Conservation (phyloP, 768 basidiomycete species). For the Lentinula edodes region DNA sequence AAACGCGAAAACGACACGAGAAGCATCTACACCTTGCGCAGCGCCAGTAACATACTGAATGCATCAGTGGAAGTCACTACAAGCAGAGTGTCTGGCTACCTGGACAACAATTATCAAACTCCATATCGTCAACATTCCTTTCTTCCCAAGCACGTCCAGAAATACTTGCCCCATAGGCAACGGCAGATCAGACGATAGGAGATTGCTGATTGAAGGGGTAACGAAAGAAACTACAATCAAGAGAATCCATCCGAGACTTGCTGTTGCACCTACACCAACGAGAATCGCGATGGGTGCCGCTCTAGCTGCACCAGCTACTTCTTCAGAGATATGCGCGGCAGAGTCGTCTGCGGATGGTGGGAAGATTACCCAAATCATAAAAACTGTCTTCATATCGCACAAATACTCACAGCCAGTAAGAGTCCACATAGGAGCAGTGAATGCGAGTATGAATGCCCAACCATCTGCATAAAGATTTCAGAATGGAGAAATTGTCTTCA, state of each 20-base stretch:
- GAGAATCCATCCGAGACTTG: constrained; percentile 60
- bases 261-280: constrained; percentile 54
- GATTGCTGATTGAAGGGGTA: constrained; percentile 44
- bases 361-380: background rate
- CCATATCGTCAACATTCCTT: constrained; percentile 71
- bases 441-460: constrained; percentile 70
- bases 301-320: constrained; percentile 56
- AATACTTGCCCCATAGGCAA: constrained; percentile 73
- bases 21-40: constrained; percentile 71
- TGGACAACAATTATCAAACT: constrained; percentile 61
- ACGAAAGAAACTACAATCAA: constrained; percentile 64
- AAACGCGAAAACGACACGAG: constrained; percentile 71
- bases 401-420: constrained; percentile 60
- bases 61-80: background rate
- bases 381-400: background rate
- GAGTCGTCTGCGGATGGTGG: constrained; percentile 45
- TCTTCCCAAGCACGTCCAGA: constrained; percentile 57
- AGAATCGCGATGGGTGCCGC: constrained; percentile 69
- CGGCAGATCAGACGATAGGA: constrained; percentile 46
- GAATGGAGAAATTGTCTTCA: background rate
- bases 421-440: constrained; percentile 78
- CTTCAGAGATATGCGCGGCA: constrained; percentile 72
- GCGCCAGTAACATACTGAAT: constrained; percentile 60
- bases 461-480: constrained; percentile 36
- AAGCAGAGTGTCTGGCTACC: constrained; percentile 13